These are phyloP conservation scores for Aspergillus brasiliensis DNA, from an alignment of 2,329 filamentous ascomycete species.

Conservation along the genomic window DNA sequence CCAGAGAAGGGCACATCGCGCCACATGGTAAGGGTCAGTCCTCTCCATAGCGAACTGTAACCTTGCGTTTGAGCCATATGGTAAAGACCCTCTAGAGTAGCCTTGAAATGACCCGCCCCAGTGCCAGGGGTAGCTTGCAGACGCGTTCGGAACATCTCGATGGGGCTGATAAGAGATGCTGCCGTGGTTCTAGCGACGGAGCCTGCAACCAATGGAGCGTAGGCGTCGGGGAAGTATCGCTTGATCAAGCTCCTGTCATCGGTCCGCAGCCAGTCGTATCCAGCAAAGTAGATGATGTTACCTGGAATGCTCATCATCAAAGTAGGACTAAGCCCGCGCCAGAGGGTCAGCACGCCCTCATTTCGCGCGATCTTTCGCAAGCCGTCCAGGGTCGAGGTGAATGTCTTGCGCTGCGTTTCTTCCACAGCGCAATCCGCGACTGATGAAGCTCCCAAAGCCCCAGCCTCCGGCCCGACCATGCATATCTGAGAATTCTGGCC, in stretches of 20 bases:
- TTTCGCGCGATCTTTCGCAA: conserved; percentile 92
- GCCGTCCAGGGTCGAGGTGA: conserved; percentile 89
- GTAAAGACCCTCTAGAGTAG: conserved; percentile 73
- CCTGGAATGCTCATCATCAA: conserved; percentile 90
- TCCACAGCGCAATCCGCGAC: conserved; percentile 79
- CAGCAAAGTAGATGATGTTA: conserved; percentile 98
- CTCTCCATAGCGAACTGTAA: conserved; percentile 84
- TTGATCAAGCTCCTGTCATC: conserved; percentile 72
- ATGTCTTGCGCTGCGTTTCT: conserved; percentile 78
- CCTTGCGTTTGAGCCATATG: conserved; percentile 79
- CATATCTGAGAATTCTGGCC: conserved; percentile 82
- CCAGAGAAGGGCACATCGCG: conserved; percentile 96
- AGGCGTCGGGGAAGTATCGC: conserved; percentile 64
- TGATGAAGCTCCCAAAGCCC: conserved; percentile 44
- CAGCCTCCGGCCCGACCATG: conserved; percentile 59
- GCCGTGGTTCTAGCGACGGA: conserved; percentile 76
- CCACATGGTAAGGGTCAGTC: conserved; percentile 89
- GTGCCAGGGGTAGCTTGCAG: conserved; percentile 73
- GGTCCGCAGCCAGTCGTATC: conserved; percentile 90
- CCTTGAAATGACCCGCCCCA: conserved; percentile 69
- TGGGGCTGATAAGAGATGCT: conserved; percentile 79
- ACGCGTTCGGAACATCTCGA: conserved; percentile 91
- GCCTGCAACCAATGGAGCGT: conserved; percentile 79
- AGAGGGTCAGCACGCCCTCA: conserved; percentile 82
- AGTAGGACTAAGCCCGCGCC: conserved; percentile 92